Evolutionary conservation across 1,139 yeast genomes (phyloP), one percentile per base, ranked within the genome.

Genomic region (Protomyces pachydermus): DNA sequence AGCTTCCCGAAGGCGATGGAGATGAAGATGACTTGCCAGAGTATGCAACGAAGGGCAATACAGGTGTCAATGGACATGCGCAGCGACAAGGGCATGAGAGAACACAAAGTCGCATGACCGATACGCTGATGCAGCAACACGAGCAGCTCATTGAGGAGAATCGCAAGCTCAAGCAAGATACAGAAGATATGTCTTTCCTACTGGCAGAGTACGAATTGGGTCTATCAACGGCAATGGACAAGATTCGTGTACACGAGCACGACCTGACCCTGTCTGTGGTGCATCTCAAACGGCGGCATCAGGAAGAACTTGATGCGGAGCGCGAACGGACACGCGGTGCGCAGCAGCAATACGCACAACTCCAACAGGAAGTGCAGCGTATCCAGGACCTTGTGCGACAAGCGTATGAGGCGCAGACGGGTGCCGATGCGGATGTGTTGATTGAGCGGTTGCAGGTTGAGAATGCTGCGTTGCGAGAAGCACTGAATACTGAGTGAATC

Each of bases 191-290:
- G 37, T 39, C 55, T 18, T 37, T n/a, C 18, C 20, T 58, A 39
- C 34, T 50, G 35, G 62, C 62, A 3, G 62, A 58, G 23, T 58
- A 39, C 45, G 62, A 58, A 32, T 14, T 52, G 20, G 62, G 62
- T 10, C 35, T 58, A 23, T 28, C 56, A 1, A 28, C 42, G 20
- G 53, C 62, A 3, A 58, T 58, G 62, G 56, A 51, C 16, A 54
- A 38, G n/a, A 58, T 58, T 32, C 39, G 62, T 9, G 39, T 16
- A 18, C 62, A 58, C 23, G 45, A 51, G 34, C 54, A 58, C 45
- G 56, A 38, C 18, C 52, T 58, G 23, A 32, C 62, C 28, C 28
- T 50, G n/a, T 6, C 56, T n/a, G 42, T 50, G 12, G 10, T 58
- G 12, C 56, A 23, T 3, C 28, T 58, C 39, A 55, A 58, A 28